A percentile compares a stretch with the other conserved stretches of the same genome.
phyloP scores from a whole-genome alignment of 2,329 filamentous ascomycete genomes.

The Daldinia sp. region DNA sequence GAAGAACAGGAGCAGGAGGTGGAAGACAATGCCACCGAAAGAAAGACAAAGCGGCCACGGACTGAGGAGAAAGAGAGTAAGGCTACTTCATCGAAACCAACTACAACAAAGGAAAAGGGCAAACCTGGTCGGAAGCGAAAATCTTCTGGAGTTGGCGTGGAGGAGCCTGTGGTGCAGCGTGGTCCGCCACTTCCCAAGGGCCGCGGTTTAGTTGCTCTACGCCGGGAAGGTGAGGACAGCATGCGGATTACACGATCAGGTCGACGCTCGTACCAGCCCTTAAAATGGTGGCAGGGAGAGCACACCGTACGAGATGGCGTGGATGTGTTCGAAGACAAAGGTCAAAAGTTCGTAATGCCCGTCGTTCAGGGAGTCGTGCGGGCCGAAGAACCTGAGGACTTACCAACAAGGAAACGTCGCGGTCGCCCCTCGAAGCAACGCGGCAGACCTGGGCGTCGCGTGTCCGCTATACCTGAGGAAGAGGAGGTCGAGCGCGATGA shows the following conservation, averaged over 20 bases:
- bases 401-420: slow-evolving; percentile 45
- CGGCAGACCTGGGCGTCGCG: slow-evolving; percentile 14
- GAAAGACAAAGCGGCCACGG: slow-evolving; percentile 46
- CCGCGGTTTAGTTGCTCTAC: slow-evolving; percentile 66
- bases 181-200: slow-evolving; percentile 68
- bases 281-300: slow-evolving; percentile 92
- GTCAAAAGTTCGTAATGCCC: slow-evolving; percentile 69
- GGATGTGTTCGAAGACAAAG: slow-evolving; percentile 57
- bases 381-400: slow-evolving; percentile 69
- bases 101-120: slow-evolving; percentile 46
- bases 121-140: slow-evolving; percentile 54
- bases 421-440: slow-evolving; percentile 46
- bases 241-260: slow-evolving; percentile 78
- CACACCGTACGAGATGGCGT: slow-evolving; percentile 75
- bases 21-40: slow-evolving; percentile 39
- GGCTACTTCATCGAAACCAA: slow-evolving; percentile 42
- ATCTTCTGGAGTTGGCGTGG: slow-evolving; percentile 58
- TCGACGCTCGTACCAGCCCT: slow-evolving; percentile 79
- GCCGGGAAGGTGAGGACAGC: slow-evolving; percentile 62
- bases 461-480: slow-evolving; percentile 37
- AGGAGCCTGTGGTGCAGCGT: slow-evolving; percentile 63
- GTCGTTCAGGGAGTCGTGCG: slow-evolving; percentile 83
- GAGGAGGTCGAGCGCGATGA: slow-evolving; percentile 71
- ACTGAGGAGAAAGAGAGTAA: slow-evolving; percentile 42
- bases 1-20: slow-evolving; percentile 38